Evolutionary conservation across 1,284 basidiomycete species (phyloP), one percentile per base, ranked within the genome.

Genomic region (Albatrellus sp.): DNA sequence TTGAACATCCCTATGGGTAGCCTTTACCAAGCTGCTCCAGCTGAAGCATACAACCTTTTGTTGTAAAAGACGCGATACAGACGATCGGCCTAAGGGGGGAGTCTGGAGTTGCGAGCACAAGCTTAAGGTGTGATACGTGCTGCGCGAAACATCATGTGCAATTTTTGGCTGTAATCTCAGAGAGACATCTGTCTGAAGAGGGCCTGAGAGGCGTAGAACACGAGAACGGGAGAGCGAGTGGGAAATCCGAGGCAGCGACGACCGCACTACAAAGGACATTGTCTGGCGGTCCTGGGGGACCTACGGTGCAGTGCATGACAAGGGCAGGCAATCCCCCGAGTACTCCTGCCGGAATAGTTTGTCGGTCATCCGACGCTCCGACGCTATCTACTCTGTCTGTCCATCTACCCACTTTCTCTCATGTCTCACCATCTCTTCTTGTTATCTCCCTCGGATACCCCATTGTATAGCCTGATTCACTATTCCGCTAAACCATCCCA

Each of bases 341-440:
- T 29, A 14, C 24, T 24, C 24, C 24, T 24, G n/a, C n/a, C n/a
- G n/a, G n/a, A n/a, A n/a, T n/a, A n/a, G n/a, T n/a, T 41, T 29
- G 24, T 32, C 12, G 24, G 5, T n/a, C 24, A 24, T 24, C 24
- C n/a, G n/a, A n/a, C n/a, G n/a, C 16, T 20, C 39, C 31, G 13
- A 17, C 40, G 14, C 19, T 24, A 20, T 24, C 24, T 35, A 24
- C 37, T 29, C 11, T 8, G 19, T 36, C 8, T 24, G 29, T 30
- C 14, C 9, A 16, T 30, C 40, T 10, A n/a, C n/a, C n/a, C n/a
- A n/a, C 46, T 36, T 14, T 29, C 17, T 44, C 51, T 24, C 53
- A 88, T 89, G 86, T 89, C 85, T 49, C 83, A 88, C 60, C 85
- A 89, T 63, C 67, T 89, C 31, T 89, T 86, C 61, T 57, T 89